Conservation (phyloP, 1,139 yeast genomes). For the Candida pseudocylindracea region DNA sequence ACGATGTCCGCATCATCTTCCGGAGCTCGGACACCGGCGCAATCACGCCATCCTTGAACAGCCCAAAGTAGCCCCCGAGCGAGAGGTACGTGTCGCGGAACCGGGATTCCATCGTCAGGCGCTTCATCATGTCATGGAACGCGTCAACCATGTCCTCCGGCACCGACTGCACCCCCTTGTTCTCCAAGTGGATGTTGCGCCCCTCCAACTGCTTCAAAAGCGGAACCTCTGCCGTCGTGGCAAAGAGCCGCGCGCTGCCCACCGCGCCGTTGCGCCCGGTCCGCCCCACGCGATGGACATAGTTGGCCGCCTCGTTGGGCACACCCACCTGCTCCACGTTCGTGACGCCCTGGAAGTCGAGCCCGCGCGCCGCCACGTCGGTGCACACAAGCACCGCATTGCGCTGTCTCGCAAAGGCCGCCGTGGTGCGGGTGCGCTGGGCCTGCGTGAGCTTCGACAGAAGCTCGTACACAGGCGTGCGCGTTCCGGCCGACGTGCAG, state of each 20-base stretch:
- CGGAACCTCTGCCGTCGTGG: conserved; percentile 28
- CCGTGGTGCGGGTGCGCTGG: conserved; percentile 64
- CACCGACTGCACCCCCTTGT: conserved; percentile 30
- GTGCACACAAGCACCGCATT: conserved; percentile 5
- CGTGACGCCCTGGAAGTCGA: conserved; percentile 45
- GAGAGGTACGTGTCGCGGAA: not conserved
- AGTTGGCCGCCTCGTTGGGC: conserved; percentile 52
- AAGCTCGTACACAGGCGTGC: conserved; percentile 10
- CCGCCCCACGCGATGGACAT: conserved; percentile 85
- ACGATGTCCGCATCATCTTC: no score
- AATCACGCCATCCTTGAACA: no score
- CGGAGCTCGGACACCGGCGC: no score
- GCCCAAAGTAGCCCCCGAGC: no score
- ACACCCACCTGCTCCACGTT: conserved; percentile 74
- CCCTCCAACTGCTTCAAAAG: conserved; percentile 27
- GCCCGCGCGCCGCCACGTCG: conserved; percentile 19
- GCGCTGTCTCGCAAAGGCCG: conserved; percentile 20
- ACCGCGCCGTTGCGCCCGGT: conserved; percentile 76
- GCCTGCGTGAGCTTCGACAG: conserved; percentile 20
- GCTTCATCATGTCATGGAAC: not conserved
- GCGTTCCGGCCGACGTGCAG: conserved; percentile 54
- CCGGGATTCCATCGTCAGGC: not conserved
- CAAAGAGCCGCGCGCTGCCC: conserved; percentile 64
- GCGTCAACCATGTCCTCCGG: not conserved
- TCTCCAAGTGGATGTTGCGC: conserved; percentile 24